Evolutionary conservation across 2,329 filamentous ascomycete genomes (phyloP), one percentile per base, ranked within the genome.

Genomic region (Akanthomyces dipterigenus): DNA sequence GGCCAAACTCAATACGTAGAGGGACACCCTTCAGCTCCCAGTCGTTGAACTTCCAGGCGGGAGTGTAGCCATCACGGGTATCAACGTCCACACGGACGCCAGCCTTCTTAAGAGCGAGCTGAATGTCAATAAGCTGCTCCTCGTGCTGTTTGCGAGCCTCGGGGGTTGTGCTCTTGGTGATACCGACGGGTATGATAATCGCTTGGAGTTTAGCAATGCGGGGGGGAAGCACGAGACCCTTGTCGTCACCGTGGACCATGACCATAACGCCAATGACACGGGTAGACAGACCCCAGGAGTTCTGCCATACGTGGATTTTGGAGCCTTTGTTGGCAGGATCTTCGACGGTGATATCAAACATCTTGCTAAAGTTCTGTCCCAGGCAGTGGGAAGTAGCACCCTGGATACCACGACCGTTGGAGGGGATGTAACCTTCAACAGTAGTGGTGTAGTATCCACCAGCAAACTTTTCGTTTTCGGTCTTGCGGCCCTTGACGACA

Each of bases 181-280:
- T 87, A 62, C 95, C 96, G 46, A 98, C 93, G 9, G 96, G 93
- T 61, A 99, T 88, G 64, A 99, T 83, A 67, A 97, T 83, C 49
- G 87, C 85, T 76, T 99, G 95, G 65, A 88, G 82, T 77, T 93
- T 91, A 65, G 93, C 88, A 57, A 98, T 90, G 61, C 92, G 86
- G 45, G 95, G 95, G 72, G 95, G 95, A 57, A 98, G 86, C 64
- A 98, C 92, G 20, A 99, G 83, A 65, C 95, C 95, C 76, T 93
- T 93, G 79, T 99, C 89, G 73, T 99, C 95, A 70, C 92, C 89
- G 77, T 99, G 95, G 64, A 96, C 92, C 87, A 99, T 95, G 70
- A 97, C 90, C 93, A 98, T 98, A 74, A 98, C 92, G 78, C 95
- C 96, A 67, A 99, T 96, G 62, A 93, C 91, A 73, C 95, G 91